phyloP scores from a whole-genome alignment of 2,329 filamentous ascomycete genomes.

The Penicillium paneum region DNA sequence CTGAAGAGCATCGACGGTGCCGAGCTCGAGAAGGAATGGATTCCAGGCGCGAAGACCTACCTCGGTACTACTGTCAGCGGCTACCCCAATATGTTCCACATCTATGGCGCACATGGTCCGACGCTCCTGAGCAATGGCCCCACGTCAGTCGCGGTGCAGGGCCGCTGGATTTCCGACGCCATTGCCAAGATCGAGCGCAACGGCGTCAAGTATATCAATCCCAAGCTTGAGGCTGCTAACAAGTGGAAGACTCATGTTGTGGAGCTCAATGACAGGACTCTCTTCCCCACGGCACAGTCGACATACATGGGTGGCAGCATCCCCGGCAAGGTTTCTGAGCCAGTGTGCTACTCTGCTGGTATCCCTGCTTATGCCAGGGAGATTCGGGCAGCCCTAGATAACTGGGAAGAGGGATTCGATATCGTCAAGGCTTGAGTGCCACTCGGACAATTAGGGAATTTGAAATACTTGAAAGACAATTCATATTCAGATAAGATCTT shows the following conservation, averaged over 20 bases:
- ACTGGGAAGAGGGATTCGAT: slow-evolving; percentile 10
- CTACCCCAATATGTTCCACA: slow-evolving; percentile 52
- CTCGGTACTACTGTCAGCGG: slow-evolving; percentile 44
- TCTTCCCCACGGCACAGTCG: slow-evolving; percentile 51
- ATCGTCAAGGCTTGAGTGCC: background rate
- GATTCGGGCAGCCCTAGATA: slow-evolving; percentile 7
- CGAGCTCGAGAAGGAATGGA: slow-evolving; percentile 39
- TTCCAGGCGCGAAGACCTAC: slow-evolving; percentile 38
- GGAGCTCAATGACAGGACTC: slow-evolving; percentile 45
- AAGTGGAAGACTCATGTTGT: slow-evolving; percentile 51
- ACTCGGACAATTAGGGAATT: background rate
- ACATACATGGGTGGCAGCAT: slow-evolving; percentile 58
- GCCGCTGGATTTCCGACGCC: slow-evolving; percentile 53
- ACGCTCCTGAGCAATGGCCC: slow-evolving; percentile 58
- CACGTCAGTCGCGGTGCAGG: slow-evolving; percentile 54
- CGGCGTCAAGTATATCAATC: slow-evolving; percentile 51
- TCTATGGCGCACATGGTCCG: slow-evolving; percentile 58
- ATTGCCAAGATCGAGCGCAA: slow-evolving; percentile 51
- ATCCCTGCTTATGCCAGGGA: slow-evolving; percentile 15
- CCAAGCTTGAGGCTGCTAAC: slow-evolving; percentile 45
- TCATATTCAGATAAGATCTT: background rate
- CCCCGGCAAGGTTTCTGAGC: slow-evolving; percentile 54
- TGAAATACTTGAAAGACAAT: background rate
- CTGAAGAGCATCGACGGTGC: slow-evolving; percentile 34
- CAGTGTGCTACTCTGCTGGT: slow-evolving; percentile 43